phyloP scores from a whole-genome alignment of 2,329 filamentous ascomycete species.

The Scedosporium boydii region DNA sequence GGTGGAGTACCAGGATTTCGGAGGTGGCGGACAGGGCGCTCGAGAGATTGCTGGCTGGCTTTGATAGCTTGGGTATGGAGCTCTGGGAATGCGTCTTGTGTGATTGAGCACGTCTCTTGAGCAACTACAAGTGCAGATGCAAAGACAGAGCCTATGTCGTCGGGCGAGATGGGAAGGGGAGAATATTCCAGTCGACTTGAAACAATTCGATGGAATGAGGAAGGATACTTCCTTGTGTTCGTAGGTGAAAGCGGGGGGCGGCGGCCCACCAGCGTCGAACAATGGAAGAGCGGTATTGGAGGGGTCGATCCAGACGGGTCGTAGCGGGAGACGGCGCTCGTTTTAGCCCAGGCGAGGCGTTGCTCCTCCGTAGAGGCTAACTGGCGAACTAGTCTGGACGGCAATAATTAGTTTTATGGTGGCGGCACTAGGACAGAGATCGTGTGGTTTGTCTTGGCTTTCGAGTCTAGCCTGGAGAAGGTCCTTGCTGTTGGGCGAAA shows the following conservation, averaged over 20 bases:
- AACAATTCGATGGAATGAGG: not conserved
- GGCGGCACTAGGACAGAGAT: not conserved
- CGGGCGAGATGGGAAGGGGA: not conserved
- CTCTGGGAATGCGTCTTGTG: not conserved
- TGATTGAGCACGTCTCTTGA: not conserved
- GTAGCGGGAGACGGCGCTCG: no score
- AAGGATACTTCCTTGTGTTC: not conserved
- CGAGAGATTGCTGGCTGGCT: not conserved
- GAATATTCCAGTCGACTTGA: not conserved
- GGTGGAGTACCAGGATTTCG: not conserved
- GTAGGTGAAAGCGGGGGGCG: not conserved
- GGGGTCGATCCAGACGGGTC: no score
- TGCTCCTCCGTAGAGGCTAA: no score
- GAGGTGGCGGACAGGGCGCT: not conserved
- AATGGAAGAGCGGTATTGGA: no score
- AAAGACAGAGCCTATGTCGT: not conserved
- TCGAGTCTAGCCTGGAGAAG: not conserved
- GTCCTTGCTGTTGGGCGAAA: not conserved
- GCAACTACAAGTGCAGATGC: not conserved
- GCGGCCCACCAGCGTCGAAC: not conserved
- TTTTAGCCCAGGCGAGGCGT: no score
- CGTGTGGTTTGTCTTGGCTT: not conserved
- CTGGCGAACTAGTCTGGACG: no score
- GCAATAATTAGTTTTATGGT: not conserved
- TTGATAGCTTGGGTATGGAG: not conserved